Evolutionary conservation across 2,329 filamentous ascomycete genomes (phyloP).

Genomic region (Colletotrichum sp.): DNA sequence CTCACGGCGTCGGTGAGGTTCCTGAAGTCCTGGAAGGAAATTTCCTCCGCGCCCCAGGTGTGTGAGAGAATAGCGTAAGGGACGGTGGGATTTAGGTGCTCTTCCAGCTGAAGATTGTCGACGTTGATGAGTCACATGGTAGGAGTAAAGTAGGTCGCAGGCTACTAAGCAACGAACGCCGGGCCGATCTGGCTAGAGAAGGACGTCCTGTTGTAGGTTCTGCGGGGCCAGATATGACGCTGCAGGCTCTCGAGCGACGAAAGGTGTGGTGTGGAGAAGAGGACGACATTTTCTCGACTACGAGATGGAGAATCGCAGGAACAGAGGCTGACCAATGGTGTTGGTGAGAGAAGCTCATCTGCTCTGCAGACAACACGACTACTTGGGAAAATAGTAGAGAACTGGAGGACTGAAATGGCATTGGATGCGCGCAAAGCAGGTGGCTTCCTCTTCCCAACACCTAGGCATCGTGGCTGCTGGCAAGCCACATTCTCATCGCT

Average conservation of each 20-base stretch:
- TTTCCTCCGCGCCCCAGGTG: conserved; percentile 21
- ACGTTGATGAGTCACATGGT: conserved; percentile 5
- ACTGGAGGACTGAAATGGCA: neutral
- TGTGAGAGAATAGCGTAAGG: conserved; percentile 26
- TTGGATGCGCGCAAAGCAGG: neutral
- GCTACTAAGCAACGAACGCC: neutral
- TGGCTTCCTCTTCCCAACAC: neutral
- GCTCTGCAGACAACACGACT: neutral
- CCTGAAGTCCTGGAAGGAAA: neutral
- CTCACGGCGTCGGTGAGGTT: neutral
- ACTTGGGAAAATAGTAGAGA: neutral
- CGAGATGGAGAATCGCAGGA: neutral
- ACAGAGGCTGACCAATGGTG: neutral
- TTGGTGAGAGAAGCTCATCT: neutral
- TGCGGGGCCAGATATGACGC: neutral
- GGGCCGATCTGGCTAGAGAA: neutral
- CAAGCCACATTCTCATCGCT: neutral
- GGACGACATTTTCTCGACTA: neutral
- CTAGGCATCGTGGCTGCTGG: neutral
- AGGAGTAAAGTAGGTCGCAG: accelerated
- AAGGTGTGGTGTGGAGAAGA: neutral
- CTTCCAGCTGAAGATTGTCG: neutral
- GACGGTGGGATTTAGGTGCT: neutral
- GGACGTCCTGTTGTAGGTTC: neutral
- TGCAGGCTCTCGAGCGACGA: neutral